Evolutionary conservation across 2,329 filamentous ascomycete species (phyloP).

Genomic region (Fusarium aywerte): DNA sequence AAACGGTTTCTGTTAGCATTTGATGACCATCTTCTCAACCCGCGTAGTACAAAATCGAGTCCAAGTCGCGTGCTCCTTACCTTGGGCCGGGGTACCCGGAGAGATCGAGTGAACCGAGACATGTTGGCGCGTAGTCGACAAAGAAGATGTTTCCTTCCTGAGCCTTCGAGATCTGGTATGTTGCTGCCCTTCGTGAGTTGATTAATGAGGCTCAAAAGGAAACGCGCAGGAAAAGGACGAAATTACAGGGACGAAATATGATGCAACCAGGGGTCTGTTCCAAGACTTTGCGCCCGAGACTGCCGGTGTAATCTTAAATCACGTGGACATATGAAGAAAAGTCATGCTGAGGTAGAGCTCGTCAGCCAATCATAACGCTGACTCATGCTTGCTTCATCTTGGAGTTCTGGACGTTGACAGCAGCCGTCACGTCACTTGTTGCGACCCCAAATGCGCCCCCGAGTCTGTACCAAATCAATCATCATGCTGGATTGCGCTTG

Average conservation of each 20-base stretch:
- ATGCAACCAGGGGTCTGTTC: constrained; percentile 42
- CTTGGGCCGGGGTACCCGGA: constrained; percentile 56
- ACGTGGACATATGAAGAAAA: constrained; percentile 18
- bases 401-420: constrained; percentile 1
- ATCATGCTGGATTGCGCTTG: constrained; percentile 3
- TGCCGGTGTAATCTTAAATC: constrained; percentile 35
- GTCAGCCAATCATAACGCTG: constrained; percentile 24
- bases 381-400: constrained; percentile 8
- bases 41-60: constrained; percentile 5
- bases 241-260: constrained; percentile 38
- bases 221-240: constrained; percentile 24
- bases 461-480: neutral
- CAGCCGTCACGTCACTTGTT: constrained; percentile 37
- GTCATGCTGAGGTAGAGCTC: neutral
- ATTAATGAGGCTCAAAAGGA: constrained; percentile 10
- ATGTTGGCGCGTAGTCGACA: constrained; percentile 39
- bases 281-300: constrained; percentile 32
- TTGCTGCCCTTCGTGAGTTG: constrained; percentile 1
- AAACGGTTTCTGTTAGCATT: constrained; percentile 29
- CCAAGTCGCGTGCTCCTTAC: constrained; percentile 46
- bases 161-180: neutral
- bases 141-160: constrained; percentile 8
- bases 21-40: neutral
- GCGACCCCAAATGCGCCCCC: constrained; percentile 5
- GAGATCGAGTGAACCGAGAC: constrained; percentile 53